A percentile compares a stretch with the other conserved stretches of the same genome.
Evolutionary conservation across 139 green algal genomes (phyloP).

Genomic region (Eudorina sp.): DNA sequence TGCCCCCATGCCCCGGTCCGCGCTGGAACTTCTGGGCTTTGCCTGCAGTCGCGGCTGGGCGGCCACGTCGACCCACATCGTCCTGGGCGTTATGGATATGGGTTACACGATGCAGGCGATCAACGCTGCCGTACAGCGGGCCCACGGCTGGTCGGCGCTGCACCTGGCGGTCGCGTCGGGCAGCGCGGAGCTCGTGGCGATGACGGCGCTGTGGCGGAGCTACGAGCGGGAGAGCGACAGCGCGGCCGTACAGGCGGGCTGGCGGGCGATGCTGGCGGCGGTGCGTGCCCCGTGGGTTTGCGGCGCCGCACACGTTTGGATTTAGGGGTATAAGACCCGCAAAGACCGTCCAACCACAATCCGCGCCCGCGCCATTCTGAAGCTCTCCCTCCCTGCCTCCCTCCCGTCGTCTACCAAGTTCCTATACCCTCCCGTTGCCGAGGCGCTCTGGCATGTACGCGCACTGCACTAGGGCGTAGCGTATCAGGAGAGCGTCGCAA

Average conservation of each 20-base stretch:
- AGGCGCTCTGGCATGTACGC: too few species aligned
- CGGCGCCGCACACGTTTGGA: too few species aligned
- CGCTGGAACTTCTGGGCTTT: constrained; percentile 40
- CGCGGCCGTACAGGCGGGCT: constrained; percentile 8
- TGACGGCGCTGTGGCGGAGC: constrained; percentile 32
- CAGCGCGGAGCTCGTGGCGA: constrained; percentile 27
- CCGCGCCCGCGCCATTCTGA: too few species aligned
- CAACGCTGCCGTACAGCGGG: constrained; percentile 38
- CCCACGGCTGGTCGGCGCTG: constrained; percentile 41
- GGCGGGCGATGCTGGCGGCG: constrained; percentile 24
- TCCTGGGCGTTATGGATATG: constrained; percentile 34
- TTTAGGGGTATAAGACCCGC: too few species aligned
- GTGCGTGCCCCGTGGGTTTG: too few species aligned
- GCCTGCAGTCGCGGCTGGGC: constrained; percentile 37
- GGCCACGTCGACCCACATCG: constrained; percentile 2
- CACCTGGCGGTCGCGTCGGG: constrained; percentile 34
- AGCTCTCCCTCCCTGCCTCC: too few species aligned
- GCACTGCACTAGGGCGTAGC: too few species aligned
- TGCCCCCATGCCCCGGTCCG: neutral
- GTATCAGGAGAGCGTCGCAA: neutral
- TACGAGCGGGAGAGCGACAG: constrained; percentile 2
- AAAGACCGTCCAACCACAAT: too few species aligned
- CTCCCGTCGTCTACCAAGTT: too few species aligned
- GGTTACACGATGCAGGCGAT: constrained; percentile 4
- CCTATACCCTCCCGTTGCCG: too few species aligned